These are phyloP conservation scores for Phallus indusiatus DNA, from an alignment of 768 basidiomycete species.

Conservation along the genomic window DNA sequence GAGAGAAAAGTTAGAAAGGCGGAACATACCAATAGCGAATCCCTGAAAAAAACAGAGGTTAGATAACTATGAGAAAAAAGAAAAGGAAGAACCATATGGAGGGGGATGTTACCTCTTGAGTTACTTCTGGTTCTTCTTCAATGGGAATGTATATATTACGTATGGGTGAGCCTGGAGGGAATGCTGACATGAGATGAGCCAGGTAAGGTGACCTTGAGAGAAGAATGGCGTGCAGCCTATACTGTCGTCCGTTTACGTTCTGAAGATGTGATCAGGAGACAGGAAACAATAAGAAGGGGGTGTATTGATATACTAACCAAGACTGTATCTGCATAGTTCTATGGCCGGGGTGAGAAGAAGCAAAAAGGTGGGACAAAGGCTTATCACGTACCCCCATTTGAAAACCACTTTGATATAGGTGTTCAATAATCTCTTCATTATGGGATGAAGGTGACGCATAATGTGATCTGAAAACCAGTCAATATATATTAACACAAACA, in stretches of 20 bases:
- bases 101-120: slow-evolving; percentile 52
- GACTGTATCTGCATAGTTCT: slow-evolving; percentile 80
- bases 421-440: slow-evolving; percentile 69
- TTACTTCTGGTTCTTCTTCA: slow-evolving; percentile 73
- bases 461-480: slow-evolving; percentile 24
- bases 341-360: slow-evolving; percentile 9
- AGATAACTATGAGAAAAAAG: slow-evolving; percentile 15
- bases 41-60: slow-evolving; percentile 36
- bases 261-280: slow-evolving; percentile 76
- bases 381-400: slow-evolving; percentile 61
- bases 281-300: slow-evolving; percentile 80
- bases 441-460: slow-evolving; percentile 40
- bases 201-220: slow-evolving; percentile 82
- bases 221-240: slow-evolving; percentile 76
- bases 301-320: slow-evolving; percentile 62
- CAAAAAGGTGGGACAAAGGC: slow-evolving; percentile 7
- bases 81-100: neutral
- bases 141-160: slow-evolving; percentile 66
- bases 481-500: too few relatives aligned
- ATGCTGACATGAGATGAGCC: slow-evolving; percentile 80
- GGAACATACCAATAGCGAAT: slow-evolving; percentile 58
- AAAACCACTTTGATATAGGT: slow-evolving; percentile 73
- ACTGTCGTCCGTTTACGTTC: slow-evolving; percentile 48
- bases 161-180: slow-evolving; percentile 40
- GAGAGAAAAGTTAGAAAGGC: slow-evolving; percentile 4